These are phyloP conservation scores for Cymbopogon flexuosus DNA, from an alignment of 202 grass and related monocot species.

Conservation along the genomic window DNA sequence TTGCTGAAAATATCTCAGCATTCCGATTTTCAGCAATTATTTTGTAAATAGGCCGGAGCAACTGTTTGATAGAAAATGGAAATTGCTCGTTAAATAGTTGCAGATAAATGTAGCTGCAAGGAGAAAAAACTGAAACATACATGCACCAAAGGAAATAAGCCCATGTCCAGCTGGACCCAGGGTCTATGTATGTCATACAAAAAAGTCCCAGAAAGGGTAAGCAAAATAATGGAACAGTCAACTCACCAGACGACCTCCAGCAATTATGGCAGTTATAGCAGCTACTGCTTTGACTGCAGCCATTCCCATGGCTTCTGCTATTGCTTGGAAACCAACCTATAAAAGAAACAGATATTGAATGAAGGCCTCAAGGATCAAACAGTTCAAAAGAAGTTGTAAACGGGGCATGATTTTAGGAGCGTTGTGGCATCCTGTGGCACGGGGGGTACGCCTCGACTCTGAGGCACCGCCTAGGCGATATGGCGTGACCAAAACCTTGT, in stretches of 20 bases:
- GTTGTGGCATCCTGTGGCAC: neutral
- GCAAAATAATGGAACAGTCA: slow-evolving; percentile 21
- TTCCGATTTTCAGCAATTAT: slow-evolving; percentile 99
- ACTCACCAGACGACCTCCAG: slow-evolving; percentile 92
- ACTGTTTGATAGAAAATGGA: slow-evolving; percentile 47
- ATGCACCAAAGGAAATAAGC: neutral
- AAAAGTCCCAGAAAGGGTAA: neutral
- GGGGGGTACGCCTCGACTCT: neutral
- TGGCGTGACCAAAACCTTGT: neutral
- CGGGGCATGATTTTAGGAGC: neutral
- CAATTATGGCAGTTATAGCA: slow-evolving; percentile 96
- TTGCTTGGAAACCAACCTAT: slow-evolving; percentile 99
- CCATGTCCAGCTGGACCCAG: slow-evolving; percentile 1
- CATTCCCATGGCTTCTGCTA: slow-evolving; percentile 92
- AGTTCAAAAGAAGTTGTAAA: neutral
- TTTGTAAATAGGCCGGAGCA: slow-evolving; percentile 95
- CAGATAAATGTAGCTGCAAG: slow-evolving; percentile 32
- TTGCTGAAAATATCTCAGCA: slow-evolving; percentile 97
- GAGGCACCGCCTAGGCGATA: neutral
- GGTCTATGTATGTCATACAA: neutral
- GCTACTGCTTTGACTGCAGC: slow-evolving; percentile 94
- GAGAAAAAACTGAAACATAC: slow-evolving; percentile 16
- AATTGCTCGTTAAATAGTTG: slow-evolving; percentile 1
- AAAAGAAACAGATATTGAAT: slow-evolving; percentile 21
- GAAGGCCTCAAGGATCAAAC: slow-evolving; percentile 3